A percentile compares a stretch with the other conserved stretches of the same genome.
Conservation (phyloP, 306 rosid genomes). For the Ochetophila trinervis region DNA sequence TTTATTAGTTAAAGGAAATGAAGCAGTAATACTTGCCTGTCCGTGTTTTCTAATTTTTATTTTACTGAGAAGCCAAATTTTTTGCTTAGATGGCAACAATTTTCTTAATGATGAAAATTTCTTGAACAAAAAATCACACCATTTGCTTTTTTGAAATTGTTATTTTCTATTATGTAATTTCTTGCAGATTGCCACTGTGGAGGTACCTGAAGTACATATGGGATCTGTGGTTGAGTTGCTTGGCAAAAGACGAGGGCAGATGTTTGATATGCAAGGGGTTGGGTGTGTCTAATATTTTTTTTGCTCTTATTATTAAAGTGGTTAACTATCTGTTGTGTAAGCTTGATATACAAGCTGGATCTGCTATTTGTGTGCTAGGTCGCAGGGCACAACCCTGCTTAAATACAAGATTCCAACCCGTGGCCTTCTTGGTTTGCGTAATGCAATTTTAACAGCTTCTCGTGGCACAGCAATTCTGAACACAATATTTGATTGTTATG, state of each 20-base stretch:
- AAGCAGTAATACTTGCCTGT: not conserved
- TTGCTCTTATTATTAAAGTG: slow-evolving; percentile 17
- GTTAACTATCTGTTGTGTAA: too few relatives aligned
- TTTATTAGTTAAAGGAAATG: too few relatives aligned
- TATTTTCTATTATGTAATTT: slow-evolving; percentile 28
- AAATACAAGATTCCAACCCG: slow-evolving; percentile 97
- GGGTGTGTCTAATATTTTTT: slow-evolving; percentile 59
- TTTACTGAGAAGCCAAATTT: not conserved
- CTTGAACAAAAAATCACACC: not conserved
- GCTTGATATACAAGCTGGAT: not conserved
- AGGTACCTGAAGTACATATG: slow-evolving; percentile 96
- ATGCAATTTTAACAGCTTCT: slow-evolving; percentile 95
- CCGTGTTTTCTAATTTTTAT: not conserved
- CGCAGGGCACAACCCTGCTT: slow-evolving; percentile 76
- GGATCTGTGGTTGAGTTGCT: slow-evolving; percentile 95
- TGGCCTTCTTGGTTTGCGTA: slow-evolving; percentile 92
- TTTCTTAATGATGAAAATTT: not conserved
- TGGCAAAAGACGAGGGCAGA: slow-evolving; percentile 91
- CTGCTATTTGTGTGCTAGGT: slow-evolving; percentile 46
- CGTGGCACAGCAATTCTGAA: slow-evolving; percentile 97
- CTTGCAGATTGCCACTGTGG: slow-evolving; percentile 88
- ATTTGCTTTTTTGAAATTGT: slow-evolving; percentile 1
- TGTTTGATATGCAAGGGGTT: slow-evolving; percentile 95
- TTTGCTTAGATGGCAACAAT: not conserved
- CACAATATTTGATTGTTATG: slow-evolving; percentile 83